These are phyloP conservation scores for Physcomitrellopsis africana DNA, from an alignment of 225 moss, liverwort and hornwort genomes.

Conservation along the genomic window DNA sequence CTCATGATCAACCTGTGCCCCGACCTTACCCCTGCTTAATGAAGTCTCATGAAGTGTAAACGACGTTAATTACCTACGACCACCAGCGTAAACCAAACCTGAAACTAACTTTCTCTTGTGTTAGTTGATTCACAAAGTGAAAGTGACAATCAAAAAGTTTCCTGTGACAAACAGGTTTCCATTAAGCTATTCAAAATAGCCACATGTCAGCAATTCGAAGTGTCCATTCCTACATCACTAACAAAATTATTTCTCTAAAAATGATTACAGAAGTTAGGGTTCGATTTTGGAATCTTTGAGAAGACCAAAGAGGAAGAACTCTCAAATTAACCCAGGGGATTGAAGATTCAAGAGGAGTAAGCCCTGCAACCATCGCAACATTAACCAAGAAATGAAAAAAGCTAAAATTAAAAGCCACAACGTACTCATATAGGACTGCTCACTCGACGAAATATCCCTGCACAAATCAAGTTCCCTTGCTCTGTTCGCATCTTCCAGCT, in stretches of 20 bases:
- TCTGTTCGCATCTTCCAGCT: conserved; percentile 52
- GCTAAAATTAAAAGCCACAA: conserved; percentile 78
- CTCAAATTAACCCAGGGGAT: conserved; percentile 34
- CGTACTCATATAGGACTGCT: conserved; percentile 67
- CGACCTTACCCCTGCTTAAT: conserved; percentile 62
- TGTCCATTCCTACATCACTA: conserved; percentile 24
- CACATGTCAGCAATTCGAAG: conserved; percentile 27
- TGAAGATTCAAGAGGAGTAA: conserved; percentile 19
- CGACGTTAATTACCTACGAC: conserved; percentile 29
- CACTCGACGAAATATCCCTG: conserved; percentile 49
- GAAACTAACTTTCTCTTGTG: conserved; percentile 10
- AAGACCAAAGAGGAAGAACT: conserved; percentile 23
- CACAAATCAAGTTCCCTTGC: conserved; percentile 42
- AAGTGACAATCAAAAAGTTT: conserved; percentile 28
- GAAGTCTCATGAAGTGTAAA: conserved; percentile 37
- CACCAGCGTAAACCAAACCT: conserved; percentile 18
- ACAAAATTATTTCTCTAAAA: conserved; percentile 23
- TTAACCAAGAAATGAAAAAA: conserved; percentile 81
- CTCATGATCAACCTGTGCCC: conserved; percentile 64
- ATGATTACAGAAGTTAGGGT: conserved; percentile 18
- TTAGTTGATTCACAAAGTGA: conserved; percentile 28
- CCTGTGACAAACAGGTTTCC: conserved; percentile 31
- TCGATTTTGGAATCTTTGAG: conserved; percentile 15
- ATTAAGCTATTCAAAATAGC: conserved; percentile 23
- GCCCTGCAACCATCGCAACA: conserved; percentile 74